These are phyloP conservation scores for Candida pseudoviswanathii DNA, from an alignment of 1,139 yeast genomes.

Conservation along the genomic window DNA sequence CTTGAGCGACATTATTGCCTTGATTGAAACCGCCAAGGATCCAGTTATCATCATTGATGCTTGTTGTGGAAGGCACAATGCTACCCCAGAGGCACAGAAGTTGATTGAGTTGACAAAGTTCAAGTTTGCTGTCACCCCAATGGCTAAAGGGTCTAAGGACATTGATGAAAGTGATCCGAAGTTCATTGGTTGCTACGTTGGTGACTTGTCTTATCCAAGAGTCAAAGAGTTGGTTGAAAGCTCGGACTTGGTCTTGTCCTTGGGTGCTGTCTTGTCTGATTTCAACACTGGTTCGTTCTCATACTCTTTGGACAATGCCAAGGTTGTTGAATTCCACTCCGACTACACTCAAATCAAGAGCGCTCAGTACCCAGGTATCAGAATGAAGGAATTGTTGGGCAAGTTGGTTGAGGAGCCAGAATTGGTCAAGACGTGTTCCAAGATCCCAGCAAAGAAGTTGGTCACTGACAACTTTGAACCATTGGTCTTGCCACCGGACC, in stretches of 20 bases:
- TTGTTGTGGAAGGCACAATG: conserved; percentile 79
- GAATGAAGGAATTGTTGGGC: conserved; percentile 60
- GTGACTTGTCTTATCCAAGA: conserved; percentile 28
- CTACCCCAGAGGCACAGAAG: conserved; percentile 59
- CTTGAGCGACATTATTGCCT: conserved; percentile 52
- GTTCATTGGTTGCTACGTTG: conserved; percentile 18
- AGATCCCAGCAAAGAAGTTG: conserved; percentile 46
- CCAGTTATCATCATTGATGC: conserved; percentile 86
- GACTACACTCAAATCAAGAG: conserved; percentile 76
- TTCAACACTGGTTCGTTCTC: conserved; percentile 91
- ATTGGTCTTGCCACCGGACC: conserved; percentile 18
- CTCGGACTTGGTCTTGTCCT: conserved; percentile 74
- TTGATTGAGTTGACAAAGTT: conserved; percentile 72
- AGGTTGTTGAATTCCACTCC: conserved; percentile 88
- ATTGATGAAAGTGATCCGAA: conserved; percentile 46
- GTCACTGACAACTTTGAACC: conserved; percentile 28
- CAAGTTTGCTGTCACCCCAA: conserved; percentile 86
- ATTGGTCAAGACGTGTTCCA: conserved; percentile 43
- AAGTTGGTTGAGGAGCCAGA: not conserved
- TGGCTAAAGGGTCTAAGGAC: conserved; percentile 84
- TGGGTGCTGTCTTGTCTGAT: conserved; percentile 84
- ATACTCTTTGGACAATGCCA: conserved; percentile 75
- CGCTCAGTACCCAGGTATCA: conserved; percentile 77
- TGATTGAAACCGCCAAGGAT: conserved; percentile 59
- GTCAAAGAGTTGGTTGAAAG: conserved; percentile 69